Percentiles rank a stretch among this genome's conserved stretches.
Evolutionary conservation across 164 flowering plant genomes (phyloP).

Genomic region (Annona squamosa): DNA sequence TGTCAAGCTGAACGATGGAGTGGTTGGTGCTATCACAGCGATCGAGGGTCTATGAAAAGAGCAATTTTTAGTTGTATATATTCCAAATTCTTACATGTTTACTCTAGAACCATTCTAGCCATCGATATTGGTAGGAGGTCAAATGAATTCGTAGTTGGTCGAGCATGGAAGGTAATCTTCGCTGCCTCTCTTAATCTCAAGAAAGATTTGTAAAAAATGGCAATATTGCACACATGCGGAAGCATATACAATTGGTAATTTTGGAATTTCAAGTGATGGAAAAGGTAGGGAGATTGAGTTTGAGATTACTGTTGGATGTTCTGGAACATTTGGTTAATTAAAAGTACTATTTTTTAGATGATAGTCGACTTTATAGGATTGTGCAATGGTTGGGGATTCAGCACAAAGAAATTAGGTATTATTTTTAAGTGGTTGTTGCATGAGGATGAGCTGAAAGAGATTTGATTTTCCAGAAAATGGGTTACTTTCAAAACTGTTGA

Average conservation of each 20-base stretch:
- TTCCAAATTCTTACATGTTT: constrained; percentile 45
- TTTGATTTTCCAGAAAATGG: constrained; percentile 44
- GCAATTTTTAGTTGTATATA: constrained; percentile 33
- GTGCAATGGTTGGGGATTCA: constrained; percentile 50
- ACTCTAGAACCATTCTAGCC: constrained; percentile 26
- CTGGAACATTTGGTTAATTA: constrained; percentile 50
- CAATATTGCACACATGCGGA: constrained; percentile 29
- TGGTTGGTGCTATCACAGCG: constrained; percentile 31
- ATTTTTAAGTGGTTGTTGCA: constrained; percentile 40
- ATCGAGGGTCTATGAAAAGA: no score
- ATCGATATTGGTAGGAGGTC: constrained; percentile 20
- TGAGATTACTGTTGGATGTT: constrained; percentile 47
- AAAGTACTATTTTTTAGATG: constrained; percentile 22
- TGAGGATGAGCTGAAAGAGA: constrained; percentile 25
- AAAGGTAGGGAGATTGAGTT: constrained; percentile 36
- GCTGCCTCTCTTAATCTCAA: constrained; percentile 50
- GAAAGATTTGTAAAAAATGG: constrained; percentile 31
- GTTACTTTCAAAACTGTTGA: constrained; percentile 10
- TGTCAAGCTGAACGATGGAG: constrained; percentile 52
- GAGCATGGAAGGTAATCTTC: constrained; percentile 32
- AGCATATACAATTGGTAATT: constrained; percentile 29
- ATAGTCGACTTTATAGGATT: constrained; percentile 16
- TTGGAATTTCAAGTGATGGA: constrained; percentile 37
- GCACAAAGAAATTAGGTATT: constrained; percentile 34
- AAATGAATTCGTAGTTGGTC: constrained; percentile 37